These are phyloP conservation scores for Scheffersomyces stambukii DNA, from an alignment of 1,139 yeast species.

Conservation along the genomic window DNA sequence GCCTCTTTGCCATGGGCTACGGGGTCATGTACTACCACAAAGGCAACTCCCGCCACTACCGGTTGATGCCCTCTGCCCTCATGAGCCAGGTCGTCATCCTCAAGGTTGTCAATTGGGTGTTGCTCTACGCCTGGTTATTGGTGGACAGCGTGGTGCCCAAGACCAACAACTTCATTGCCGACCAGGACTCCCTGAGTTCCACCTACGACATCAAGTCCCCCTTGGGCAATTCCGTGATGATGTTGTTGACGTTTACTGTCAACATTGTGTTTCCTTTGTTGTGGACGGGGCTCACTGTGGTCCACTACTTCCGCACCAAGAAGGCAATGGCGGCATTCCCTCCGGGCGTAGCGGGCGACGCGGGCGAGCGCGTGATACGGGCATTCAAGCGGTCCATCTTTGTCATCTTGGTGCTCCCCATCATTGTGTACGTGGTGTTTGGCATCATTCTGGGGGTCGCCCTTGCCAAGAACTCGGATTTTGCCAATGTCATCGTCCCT, in stretches of 20 bases:
- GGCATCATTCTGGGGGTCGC: constrained; percentile 6
- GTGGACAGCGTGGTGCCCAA: too few relatives aligned
- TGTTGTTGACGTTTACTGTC: neutral
- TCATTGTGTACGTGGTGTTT: constrained; percentile 13
- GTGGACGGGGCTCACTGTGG: constrained; percentile 16
- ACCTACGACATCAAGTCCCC: too few relatives aligned
- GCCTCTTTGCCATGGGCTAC: constrained; percentile 36
- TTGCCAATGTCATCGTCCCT: neutral
- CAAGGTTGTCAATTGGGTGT: too few relatives aligned
- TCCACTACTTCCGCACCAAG: constrained; percentile 26
- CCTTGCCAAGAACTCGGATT: neutral
- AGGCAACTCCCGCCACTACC: constrained; percentile 21
- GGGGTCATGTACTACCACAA: constrained; percentile 33
- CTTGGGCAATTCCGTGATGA: neutral
- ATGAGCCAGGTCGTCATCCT: too few relatives aligned
- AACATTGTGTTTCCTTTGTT: constrained; percentile 4
- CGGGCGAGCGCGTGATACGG: constrained; percentile 16
- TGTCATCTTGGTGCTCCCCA: constrained; percentile 28
- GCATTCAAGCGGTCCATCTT: constrained; percentile 28
- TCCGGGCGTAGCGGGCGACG: constrained; percentile 15
- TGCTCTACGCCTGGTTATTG: too few relatives aligned
- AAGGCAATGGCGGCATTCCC: constrained; percentile 29
- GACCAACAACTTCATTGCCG: too few relatives aligned
- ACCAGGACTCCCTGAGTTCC: too few relatives aligned
- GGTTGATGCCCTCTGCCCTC: constrained; percentile 32